Evolutionary conservation across 2,329 filamentous ascomycete genomes (phyloP), one percentile per base, ranked within the genome.

Genomic region (Alternaria angustiovoidea): DNA sequence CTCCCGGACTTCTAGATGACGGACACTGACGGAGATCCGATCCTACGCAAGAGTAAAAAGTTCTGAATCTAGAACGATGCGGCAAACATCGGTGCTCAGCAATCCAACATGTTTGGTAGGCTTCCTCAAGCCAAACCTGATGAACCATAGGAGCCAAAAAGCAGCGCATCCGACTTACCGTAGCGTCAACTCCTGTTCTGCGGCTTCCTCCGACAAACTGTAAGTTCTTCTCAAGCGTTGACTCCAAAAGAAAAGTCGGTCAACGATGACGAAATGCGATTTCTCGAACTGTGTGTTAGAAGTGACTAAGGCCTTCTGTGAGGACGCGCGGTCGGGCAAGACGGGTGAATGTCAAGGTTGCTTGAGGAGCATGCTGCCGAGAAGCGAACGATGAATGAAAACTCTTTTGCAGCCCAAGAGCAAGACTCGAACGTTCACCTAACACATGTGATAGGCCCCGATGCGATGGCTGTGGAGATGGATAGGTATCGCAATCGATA

Each of bases 401-500:
- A 66, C 51, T 71, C 65, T 69, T 63, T 57, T 59, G 56, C 54
- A 57, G 59, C 30, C 61, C 44, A 58, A 63, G 52, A 53, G 58
- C 24, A 36, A 60, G 51, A 60, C 18, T 60, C 39, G 32, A 54
- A 44, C 28, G 55, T 34, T 52, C 43, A 44, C 48, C 43, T 47
- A 54, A 46, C 51, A 55, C 59, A 48, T 49, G 58, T 59, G 61
- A 68, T 64, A 67, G 69, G 69, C 38, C 32, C 30, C 59, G 61
- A 61, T 36, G 32, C 42, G 46, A 56, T 51, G 67, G 58, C 26
- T 66, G 67, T 67, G 70, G 69, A 63, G 67, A 70, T 59, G 72
- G 70, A 57, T 66, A 68, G 67, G 51, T 69, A 74, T 75, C 70
- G 73, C 56, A 57, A 75, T 75, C 71, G 75, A 76, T 75, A 75